Evolutionary conservation across 305 asterid genomes (phyloP).

Genomic region (Fraxinus baroniana): DNA sequence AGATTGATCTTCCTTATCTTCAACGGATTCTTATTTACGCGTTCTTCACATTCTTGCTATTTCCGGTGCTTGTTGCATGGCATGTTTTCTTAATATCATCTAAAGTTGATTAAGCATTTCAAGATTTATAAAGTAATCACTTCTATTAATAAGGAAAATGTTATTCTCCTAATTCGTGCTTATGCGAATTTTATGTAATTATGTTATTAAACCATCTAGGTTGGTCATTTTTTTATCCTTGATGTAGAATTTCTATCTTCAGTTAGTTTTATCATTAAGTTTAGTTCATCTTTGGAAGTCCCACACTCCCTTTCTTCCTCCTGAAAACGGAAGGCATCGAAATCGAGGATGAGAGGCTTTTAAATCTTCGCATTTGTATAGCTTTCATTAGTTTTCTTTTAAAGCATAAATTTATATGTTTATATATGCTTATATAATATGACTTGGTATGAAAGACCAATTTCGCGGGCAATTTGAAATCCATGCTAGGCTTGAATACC

Average conservation of each 20-base stretch:
- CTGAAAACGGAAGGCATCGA: neutral
- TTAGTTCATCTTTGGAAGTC: neutral
- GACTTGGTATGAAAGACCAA: neutral
- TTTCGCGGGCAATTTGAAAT: neutral
- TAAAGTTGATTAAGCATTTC: neutral
- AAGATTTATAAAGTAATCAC: neutral
- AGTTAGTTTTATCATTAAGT: neutral
- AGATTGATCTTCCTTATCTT: neutral
- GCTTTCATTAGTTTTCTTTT: neutral
- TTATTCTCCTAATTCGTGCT: neutral
- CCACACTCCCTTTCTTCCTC: neutral
- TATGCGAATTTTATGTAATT: neutral
- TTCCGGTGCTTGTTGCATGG: neutral
- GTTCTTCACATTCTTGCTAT: neutral
- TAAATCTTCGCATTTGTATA: neutral
- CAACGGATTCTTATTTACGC: neutral
- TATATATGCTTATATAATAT: slow-evolving; percentile 9
- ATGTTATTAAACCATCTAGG: neutral
- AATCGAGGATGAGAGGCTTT: neutral
- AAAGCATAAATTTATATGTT: neutral
- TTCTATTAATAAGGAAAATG: neutral
- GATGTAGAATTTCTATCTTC: neutral
- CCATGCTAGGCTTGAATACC: neutral
- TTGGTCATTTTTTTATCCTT: neutral
- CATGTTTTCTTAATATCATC: neutral